These are phyloP conservation scores for Apiotrichum sp. DNA, from an alignment of 1,284 basidiomycete species.

Conservation along the genomic window DNA sequence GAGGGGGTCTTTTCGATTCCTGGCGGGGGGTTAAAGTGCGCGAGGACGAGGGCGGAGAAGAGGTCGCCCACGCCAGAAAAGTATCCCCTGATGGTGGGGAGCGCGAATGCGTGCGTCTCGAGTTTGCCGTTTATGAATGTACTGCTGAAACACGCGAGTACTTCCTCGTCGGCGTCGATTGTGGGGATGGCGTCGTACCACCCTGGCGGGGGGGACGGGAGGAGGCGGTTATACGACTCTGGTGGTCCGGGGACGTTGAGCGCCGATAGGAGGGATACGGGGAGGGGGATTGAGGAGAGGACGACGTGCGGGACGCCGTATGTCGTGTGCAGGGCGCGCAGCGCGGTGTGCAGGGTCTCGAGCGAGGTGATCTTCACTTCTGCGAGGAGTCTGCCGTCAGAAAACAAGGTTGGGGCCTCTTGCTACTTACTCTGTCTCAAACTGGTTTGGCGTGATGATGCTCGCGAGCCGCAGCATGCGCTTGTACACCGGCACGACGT, in stretches of 20 bases:
- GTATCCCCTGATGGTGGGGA: constrained; percentile 81
- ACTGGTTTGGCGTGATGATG: constrained; percentile 96
- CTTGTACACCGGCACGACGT: constrained; percentile 84
- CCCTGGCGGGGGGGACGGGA: constrained; percentile 25
- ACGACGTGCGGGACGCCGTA: constrained; percentile 79
- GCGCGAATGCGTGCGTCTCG: constrained; percentile 59
- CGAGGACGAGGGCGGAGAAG: constrained; percentile 88
- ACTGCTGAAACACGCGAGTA: constrained; percentile 67
- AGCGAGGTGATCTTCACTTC: constrained; percentile 62
- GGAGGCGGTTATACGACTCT: constrained; percentile 28
- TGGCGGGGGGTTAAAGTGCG: constrained; percentile 58
- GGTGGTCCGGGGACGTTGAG: constrained; percentile 40
- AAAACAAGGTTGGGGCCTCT: neutral
- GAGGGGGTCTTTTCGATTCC: neutral
- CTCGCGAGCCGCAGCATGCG: constrained; percentile 70
- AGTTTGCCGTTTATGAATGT: constrained; percentile 26
- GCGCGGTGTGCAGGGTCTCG: constrained; percentile 60
- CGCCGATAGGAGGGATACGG: constrained; percentile 26
- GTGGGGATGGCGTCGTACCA: constrained; percentile 33
- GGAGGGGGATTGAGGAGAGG: constrained; percentile 72
- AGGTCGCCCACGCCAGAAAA: constrained; percentile 96
- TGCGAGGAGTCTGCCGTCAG: constrained; percentile 61
- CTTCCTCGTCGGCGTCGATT: constrained; percentile 40
- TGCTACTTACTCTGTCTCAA: constrained; percentile 78
- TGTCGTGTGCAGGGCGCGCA: constrained; percentile 65